Evolutionary conservation across 176 grass and related monocot genomes (phyloP), one percentile per base, ranked within the genome.

Genomic region (Puccinellia tenuiflora): DNA sequence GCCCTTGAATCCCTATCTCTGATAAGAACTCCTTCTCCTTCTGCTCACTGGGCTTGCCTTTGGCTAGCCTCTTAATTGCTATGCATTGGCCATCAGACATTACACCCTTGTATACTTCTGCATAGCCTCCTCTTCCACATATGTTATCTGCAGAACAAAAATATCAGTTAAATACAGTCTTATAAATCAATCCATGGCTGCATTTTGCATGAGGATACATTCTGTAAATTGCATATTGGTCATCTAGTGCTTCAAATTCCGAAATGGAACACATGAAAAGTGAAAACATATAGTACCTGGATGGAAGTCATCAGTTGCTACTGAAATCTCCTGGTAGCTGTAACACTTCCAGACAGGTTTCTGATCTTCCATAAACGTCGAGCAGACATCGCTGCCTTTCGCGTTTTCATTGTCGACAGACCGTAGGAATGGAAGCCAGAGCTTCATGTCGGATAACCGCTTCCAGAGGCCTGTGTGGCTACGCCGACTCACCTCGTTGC

Each of bases 21-120:
- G 86, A 81, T 5, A 93, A 81, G 59, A 99, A 99, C 55, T 99
- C 93, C 25, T 89, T 93, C 82, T 99, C 96, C 75, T 96, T 96
- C 54, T 95, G 89, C 40, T 88, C 91, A 85, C 64, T 81, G 14
- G 91, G 63, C 47, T 88, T 99, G 30, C 87, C 89, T 82, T 90
- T 80, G 48, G 93, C 87, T 65, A 99, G 70, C 56, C 90, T 93
- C 81, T 99, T 99, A 4, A 99, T 79, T 50, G 93, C 91, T 45
- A 99, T n/a, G 29, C 83, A 85, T 74, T 92, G 96, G 16, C 96
- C 92, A 75, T 94, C 81, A 63, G 61, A 47, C 22, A 99, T 75
- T 10, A 64, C 56, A 63, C 93, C 93, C 83, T 87, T 96, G 34
- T 88, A 99, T 59, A 99, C 93, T 86, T 99, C 89, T 76, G 93